Evolutionary conservation across 805 yeast species (phyloP).

Genomic region (Candida khao-thaluensis): DNA sequence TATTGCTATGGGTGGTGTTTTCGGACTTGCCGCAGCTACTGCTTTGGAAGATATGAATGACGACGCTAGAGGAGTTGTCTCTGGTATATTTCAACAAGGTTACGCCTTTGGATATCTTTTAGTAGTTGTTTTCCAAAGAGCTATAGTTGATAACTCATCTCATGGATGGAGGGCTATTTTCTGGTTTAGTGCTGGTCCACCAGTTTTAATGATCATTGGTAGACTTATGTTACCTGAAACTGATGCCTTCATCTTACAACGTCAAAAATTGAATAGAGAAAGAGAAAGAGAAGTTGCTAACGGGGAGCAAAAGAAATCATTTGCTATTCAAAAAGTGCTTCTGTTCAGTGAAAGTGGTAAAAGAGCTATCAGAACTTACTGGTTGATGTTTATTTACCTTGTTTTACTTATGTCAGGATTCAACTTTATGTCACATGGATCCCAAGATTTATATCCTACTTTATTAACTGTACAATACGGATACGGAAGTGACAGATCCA

Average conservation of each 20-base stretch:
- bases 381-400: constrained; percentile 59
- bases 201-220: constrained; percentile 35
- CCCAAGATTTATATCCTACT: constrained; percentile 44
- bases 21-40: constrained; percentile 53
- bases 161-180: constrained; percentile 64
- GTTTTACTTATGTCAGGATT: constrained; percentile 48
- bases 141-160: constrained; percentile 48
- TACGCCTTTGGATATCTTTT: constrained; percentile 68
- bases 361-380: constrained; percentile 41
- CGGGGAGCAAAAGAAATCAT: not conserved
- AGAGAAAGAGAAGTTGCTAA: constrained; percentile 6
- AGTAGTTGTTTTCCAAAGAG: constrained; percentile 65
- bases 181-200: constrained; percentile 67
- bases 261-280: constrained; percentile 16
- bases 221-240: constrained; percentile 42
- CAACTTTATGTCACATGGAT: constrained; percentile 43
- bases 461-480: constrained; percentile 34
- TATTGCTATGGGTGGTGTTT: constrained; percentile 55
- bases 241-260: constrained; percentile 48
- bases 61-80: constrained; percentile 55
- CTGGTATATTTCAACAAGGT: constrained; percentile 78
- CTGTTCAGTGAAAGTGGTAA: constrained; percentile 11
- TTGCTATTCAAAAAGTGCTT: constrained; percentile 4
- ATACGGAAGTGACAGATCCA: constrained; percentile 30
- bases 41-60: constrained; percentile 54